Evolutionary conservation across 768 basidiomycete species (phyloP), one percentile per base, ranked within the genome.

Genomic region (Suillus luteus): DNA sequence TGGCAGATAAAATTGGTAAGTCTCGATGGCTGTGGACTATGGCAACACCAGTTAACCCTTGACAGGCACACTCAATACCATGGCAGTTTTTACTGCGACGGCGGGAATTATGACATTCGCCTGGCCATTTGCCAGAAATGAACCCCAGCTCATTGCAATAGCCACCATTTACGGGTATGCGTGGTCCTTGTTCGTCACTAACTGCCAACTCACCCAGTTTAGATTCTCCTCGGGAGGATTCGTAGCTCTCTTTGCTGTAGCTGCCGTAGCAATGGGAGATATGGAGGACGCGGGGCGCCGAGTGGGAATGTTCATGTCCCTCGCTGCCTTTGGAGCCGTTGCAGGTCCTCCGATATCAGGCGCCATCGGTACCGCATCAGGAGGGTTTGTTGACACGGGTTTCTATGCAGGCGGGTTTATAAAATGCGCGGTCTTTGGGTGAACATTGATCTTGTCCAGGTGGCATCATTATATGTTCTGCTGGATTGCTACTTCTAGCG

Each of bases 331-430:
- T 19, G 89, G 88, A 9, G 87, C 87, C 0, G 77, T 92, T 3
- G 81, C 80, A 0, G 91, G 91, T 0, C 88, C 89, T 3, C 91
- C 91, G 0, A 88, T 91, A 64, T 89, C 89, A 9, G 91, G 91
- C 1, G 86, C 86, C 0, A 89, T 92, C 67, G 81, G 82, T 60
- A 71, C 71, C 0, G 78, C 81, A 0, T 83, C 86, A 1, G 82
- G 81, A 2, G 80, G 80, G 0, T 93, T 73, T 41, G 37, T 59
- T 46, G 66, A 2, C 5, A 69, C 75, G 4, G 74, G 77, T 7
- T 75, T 67, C 62, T 88, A 82, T 65, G 85, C 85, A 43, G 76
- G 76, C 72, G 22, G 57, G 71, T 61, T 27, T 60, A 41, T 52
- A 40, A 14, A 27, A 19, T 51, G 51, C 6, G 41, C 5, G 46